Evolutionary conservation across 2,329 filamentous ascomycete species (phyloP).

Genomic region (Beauveria bassiana): DNA sequence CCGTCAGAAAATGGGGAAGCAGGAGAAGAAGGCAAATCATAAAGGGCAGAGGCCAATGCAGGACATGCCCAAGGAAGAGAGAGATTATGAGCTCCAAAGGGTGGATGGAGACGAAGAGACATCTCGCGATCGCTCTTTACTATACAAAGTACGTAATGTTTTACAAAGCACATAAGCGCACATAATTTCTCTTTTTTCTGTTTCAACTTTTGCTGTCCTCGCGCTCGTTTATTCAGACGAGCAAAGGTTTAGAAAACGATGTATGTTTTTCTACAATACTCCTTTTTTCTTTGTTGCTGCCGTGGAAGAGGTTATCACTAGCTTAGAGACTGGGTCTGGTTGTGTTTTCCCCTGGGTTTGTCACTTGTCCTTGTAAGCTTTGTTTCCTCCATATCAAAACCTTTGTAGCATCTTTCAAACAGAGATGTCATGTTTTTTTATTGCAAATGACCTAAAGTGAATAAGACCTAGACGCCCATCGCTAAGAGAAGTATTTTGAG

Average conservation of each 20-base stretch:
- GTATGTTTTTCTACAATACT: neutral
- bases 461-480: neutral
- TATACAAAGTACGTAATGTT: conserved; percentile 28
- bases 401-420: too few relatives aligned
- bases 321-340: too few relatives aligned
- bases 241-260: neutral
- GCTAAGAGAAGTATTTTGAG: neutral
- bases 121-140: neutral
- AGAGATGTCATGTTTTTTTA: too few relatives aligned
- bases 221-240: neutral
- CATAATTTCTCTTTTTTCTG: neutral
- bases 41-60: neutral
- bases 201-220: neutral
- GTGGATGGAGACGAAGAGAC: neutral
- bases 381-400: too few relatives aligned
- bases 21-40: conserved; percentile 8
- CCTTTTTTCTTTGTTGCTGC: too few relatives aligned
- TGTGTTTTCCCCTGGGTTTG: too few relatives aligned
- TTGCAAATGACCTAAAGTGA: too few relatives aligned
- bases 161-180: conserved; percentile 14
- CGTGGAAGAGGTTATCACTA: too few relatives aligned
- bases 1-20: conserved; percentile 7
- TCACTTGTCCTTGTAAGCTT: too few relatives aligned
- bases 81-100: neutral
- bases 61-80: neutral